Percentiles rank a stretch among this genome's conserved stretches.
These are phyloP conservation scores for Halophytophthora polymorphica DNA, from an alignment of 352 stramenopile genomes.

Conservation along the genomic window DNA sequence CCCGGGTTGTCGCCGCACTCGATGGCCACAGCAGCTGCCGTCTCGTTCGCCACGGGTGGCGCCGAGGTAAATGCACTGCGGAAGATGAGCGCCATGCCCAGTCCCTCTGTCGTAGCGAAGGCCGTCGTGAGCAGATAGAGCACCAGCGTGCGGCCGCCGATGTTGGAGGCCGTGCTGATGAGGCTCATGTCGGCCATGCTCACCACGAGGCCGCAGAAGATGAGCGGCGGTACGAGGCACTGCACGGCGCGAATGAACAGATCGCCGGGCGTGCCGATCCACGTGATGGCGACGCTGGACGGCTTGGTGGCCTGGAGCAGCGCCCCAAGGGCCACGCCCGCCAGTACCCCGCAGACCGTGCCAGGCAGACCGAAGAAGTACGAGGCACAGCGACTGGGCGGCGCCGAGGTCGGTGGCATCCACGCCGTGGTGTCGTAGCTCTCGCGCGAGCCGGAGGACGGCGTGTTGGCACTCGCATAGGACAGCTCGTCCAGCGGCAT, in stretches of 20 bases:
- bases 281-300: constrained; percentile 13
- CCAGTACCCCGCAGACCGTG: constrained; percentile 5
- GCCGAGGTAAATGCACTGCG: constrained; percentile 12
- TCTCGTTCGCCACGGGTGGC: background rate
- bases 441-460: background rate
- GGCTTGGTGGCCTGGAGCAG: constrained; percentile 6
- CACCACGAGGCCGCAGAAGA: constrained; percentile 33
- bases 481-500: constrained; percentile 2
- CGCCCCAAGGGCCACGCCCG: constrained; percentile 9
- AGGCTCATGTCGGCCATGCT: constrained; percentile 26
- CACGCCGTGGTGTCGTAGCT: background rate
- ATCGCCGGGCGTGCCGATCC: constrained; percentile 21
- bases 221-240: constrained; percentile 30
- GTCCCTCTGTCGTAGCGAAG: constrained; percentile 9
- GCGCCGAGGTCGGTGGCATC: background rate
- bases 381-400: background rate
- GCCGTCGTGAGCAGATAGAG: constrained; percentile 23
- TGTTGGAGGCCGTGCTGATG: constrained; percentile 14
- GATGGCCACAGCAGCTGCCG: background rate
- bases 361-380: constrained; percentile 12
- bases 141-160: constrained; percentile 14
- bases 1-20: constrained; percentile 12
- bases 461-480: background rate
- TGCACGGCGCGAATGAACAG: constrained; percentile 37
- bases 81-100: constrained; percentile 22